Conservation (phyloP, 257 asterid genomes). For the Solanum sitiens region DNA sequence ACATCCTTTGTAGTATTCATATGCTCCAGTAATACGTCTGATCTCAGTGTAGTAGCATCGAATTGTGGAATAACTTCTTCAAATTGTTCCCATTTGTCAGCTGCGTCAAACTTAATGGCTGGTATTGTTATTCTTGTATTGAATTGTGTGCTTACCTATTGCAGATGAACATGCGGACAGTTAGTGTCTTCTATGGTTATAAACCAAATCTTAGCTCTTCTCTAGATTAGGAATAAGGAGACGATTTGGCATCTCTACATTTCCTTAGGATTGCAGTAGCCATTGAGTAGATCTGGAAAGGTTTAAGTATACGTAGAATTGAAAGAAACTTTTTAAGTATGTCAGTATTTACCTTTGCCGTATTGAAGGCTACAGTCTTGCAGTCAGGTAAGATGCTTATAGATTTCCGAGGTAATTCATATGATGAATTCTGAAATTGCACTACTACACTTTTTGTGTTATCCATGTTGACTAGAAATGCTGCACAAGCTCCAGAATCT, state of each 20-base stretch:
- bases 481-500: constrained; percentile 57
- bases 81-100: constrained; percentile 45
- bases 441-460: constrained; percentile 12
- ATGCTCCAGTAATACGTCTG: constrained; percentile 61
- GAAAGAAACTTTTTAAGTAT: not conserved
- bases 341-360: constrained; percentile 53
- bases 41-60: constrained; percentile 27
- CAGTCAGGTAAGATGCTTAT: constrained; percentile 91
- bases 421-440: constrained; percentile 34
- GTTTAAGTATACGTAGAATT: not conserved
- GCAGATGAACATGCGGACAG: not conserved
- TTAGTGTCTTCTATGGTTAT: not conserved
- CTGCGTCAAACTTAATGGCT: constrained; percentile 30
- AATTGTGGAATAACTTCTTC: constrained; percentile 39
- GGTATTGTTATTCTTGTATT: constrained; percentile 37
- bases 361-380: constrained; percentile 56
- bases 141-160: constrained; percentile 41
- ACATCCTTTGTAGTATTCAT: constrained; percentile 65
- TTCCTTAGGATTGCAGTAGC: not conserved
- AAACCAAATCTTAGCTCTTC: not conserved
- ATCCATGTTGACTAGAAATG: constrained; percentile 65
- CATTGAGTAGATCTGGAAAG: not conserved
- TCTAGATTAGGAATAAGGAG: not conserved
- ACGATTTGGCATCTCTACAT: not conserved
- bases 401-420: constrained; percentile 49